Evolutionary conservation across 495 filamentous ascomycete species (phyloP).

Genomic region (Aspergillus hancockii): DNA sequence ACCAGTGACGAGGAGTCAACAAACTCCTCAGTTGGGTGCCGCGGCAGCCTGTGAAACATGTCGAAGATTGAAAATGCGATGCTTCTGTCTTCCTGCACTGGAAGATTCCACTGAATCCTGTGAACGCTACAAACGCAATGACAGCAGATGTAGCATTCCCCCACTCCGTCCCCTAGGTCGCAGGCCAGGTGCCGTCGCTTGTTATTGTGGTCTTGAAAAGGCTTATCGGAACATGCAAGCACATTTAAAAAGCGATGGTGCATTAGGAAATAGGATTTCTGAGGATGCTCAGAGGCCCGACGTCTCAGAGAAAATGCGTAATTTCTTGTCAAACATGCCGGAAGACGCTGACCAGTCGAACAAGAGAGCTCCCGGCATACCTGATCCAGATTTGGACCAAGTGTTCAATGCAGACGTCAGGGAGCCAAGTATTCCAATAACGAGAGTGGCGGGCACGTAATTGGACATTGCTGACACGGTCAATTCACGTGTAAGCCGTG

Average conservation of each 20-base stretch:
- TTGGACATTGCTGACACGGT: too few species aligned
- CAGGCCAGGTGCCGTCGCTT: constrained; percentile 23
- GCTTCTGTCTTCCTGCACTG: constrained; percentile 13
- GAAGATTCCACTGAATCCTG: constrained; percentile 16
- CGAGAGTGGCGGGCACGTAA: too few species aligned
- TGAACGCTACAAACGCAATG: constrained; percentile 24
- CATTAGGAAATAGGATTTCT: neutral
- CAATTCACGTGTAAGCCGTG: constrained; percentile 5
- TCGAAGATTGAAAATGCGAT: constrained; percentile 26
- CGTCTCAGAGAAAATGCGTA: too few species aligned
- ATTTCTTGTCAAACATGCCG: too few species aligned
- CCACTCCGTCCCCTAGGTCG: constrained; percentile 24
- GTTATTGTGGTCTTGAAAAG: constrained; percentile 30
- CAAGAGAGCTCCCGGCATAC: too few species aligned
- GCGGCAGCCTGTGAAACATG: constrained; percentile 11
- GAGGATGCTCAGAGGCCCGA: too few species aligned
- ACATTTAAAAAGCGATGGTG: constrained; percentile 19
- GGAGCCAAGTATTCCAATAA: too few species aligned
- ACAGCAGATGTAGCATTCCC: constrained; percentile 25
- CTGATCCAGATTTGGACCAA: too few species aligned
- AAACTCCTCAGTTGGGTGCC: too few species aligned
- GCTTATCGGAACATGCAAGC: constrained; percentile 26
- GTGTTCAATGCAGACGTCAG: too few species aligned
- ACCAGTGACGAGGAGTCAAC: too few species aligned
- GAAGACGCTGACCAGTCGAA: too few species aligned